These are phyloP conservation scores for Eucommia ulmoides DNA, from an alignment of 257 asterid genomes.

Conservation along the genomic window DNA sequence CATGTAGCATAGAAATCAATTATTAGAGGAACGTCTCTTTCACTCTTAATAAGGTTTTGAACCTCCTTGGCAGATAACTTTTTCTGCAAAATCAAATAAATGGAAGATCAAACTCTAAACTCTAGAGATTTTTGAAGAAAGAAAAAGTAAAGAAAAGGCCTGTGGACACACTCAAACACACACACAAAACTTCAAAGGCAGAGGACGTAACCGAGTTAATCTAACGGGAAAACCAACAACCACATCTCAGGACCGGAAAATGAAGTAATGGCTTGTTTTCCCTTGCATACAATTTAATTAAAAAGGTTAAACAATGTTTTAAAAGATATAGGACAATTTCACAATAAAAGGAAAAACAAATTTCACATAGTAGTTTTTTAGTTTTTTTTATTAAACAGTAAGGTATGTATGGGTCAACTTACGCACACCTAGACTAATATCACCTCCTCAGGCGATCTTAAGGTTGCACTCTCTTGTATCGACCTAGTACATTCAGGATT, in stretches of 20 bases:
- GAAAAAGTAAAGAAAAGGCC: not conserved
- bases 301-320: not conserved
- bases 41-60: conserved; percentile 75
- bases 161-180: not conserved
- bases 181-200: not conserved
- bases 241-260: not conserved
- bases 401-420: too few species aligned
- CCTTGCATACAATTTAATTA: not conserved
- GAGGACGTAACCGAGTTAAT: not conserved
- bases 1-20: conserved; percentile 95
- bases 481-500: too few species aligned
- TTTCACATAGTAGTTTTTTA: not conserved
- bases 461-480: too few species aligned
- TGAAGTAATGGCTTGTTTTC: not conserved
- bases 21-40: conserved; percentile 64
- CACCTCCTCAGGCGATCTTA: too few species aligned
- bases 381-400: too few species aligned
- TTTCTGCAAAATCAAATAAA: conserved; percentile 36
- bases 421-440: too few species aligned
- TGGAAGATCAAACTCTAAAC: not conserved
- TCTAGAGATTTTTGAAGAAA: not conserved
- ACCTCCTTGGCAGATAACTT: conserved; percentile 69
- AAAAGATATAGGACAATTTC: not conserved
- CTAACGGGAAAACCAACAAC: not conserved
- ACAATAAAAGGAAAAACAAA: not conserved